phyloP scores from a whole-genome alignment of 148 eudicot genomes.

The Nyssa sinensis region DNA sequence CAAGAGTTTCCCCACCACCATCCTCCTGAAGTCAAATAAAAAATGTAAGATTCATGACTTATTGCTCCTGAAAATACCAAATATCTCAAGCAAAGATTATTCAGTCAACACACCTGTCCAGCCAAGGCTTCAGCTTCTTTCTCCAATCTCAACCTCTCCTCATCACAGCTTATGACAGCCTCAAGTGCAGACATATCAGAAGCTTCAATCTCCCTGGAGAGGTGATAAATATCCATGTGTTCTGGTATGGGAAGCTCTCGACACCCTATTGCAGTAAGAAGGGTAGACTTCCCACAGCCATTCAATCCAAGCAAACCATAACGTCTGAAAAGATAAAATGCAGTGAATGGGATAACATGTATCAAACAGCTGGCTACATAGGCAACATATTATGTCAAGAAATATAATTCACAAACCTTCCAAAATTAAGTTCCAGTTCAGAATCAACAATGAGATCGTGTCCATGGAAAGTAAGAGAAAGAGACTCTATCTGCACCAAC shows the following conservation, averaged over 20 bases:
- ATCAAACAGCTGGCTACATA: not conserved
- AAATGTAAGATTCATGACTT: not conserved
- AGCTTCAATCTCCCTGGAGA: constrained; percentile 91
- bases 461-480: constrained; percentile 95
- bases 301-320: constrained; percentile 96
- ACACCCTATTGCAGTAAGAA: constrained; percentile 79
- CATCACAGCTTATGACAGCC: constrained; percentile 88
- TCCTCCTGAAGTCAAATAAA: constrained; percentile 52
- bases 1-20: constrained; percentile 95
- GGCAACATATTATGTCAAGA: not conserved
- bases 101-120: constrained; percentile 54
- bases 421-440: constrained; percentile 87
- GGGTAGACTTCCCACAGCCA: constrained; percentile 99
- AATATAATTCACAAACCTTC: constrained; percentile 53
- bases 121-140: constrained; percentile 81
- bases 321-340: constrained; percentile 46
- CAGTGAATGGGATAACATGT: not conserved
- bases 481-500: constrained; percentile 85
- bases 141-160: constrained; percentile 79
- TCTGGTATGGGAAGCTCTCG: constrained; percentile 98
- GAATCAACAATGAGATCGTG: constrained; percentile 95
- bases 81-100: not conserved
- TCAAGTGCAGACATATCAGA: constrained; percentile 93
- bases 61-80: not conserved
- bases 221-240: constrained; percentile 97